Conservation (phyloP, 129 eudicot genomes). For the Centella asiatica region DNA sequence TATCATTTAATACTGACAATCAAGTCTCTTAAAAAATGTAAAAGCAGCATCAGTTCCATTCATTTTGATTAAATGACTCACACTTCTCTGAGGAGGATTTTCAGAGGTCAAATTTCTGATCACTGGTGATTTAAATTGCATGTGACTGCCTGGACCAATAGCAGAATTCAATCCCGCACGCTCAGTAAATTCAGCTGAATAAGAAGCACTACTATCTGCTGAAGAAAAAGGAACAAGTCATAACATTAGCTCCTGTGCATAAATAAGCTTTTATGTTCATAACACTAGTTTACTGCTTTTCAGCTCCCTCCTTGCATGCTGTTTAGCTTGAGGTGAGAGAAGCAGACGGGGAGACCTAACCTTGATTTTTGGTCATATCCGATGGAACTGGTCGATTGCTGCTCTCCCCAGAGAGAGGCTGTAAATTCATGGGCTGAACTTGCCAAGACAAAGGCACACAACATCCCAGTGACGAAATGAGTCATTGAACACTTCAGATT, state of each 20-base stretch:
- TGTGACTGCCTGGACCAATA: slow-evolving; percentile 51
- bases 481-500: not conserved
- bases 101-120: slow-evolving; percentile 43
- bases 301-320: no score
- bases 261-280: not conserved
- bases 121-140: slow-evolving; percentile 62
- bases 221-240: slow-evolving; percentile 11
- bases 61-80: slow-evolving; percentile 21
- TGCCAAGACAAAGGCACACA: slow-evolving; percentile 1
- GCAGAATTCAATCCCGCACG: slow-evolving; percentile 59
- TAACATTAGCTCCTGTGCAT: not conserved
- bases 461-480: not conserved
- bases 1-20: no score
- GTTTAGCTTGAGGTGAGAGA: no score
- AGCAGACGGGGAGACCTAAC: slow-evolving; percentile 28
- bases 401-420: slow-evolving; percentile 56
- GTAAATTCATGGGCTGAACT: slow-evolving; percentile 32
- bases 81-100: slow-evolving; percentile 54
- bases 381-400: slow-evolving; percentile 53
- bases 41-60: not conserved
- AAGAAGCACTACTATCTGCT: slow-evolving; percentile 47
- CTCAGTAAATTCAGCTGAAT: slow-evolving; percentile 50
- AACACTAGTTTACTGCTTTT: no score
- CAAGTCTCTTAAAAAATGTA: no score
- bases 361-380: slow-evolving; percentile 69